Evolutionary conservation across 768 basidiomycete species (phyloP), one percentile per base, ranked within the genome.

Genomic region (Scleroderma citrinum): DNA sequence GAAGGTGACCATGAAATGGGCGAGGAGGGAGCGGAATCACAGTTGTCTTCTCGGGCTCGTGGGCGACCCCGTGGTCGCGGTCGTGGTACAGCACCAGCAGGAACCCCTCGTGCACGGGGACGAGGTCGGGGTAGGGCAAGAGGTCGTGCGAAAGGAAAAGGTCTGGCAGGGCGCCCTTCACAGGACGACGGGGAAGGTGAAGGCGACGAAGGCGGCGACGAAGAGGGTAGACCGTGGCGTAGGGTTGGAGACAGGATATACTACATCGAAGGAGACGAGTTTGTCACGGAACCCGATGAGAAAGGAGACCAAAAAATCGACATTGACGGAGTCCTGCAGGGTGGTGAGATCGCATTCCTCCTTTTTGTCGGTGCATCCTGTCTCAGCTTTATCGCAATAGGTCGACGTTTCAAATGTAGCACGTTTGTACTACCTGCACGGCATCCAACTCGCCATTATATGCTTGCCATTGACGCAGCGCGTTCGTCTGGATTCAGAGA

Each of bases 391-490:
- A 16, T 3, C 17, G 14, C 16, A 46, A 16, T 56, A 96, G 94
- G 86, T 44, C 83, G 95, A 34, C 75, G 78, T 48, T 96, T 92
- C 76, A 95, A 94, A 66, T 83, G 92, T 1, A 71, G 80, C 24
- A 96, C 94, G 2, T 98, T 99, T 64, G 69, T 77, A n/a, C 80
- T 93, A 5, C 87, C 91, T 0, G 82, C 81, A 48, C 81, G 95
- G 19, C 84, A 97, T 59, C 84, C 92, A 8, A 78, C 88, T 23
- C 78, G 86, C 39, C 75, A 81, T 52, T 99, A 96, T 70, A 89
- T 96, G 81, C 87, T 98, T 36, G 93, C 95, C 19, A 98, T 99
- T 50, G 96, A 99, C 61, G 95, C 93, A 3, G 96, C 96, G 1
- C 83, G 95, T 23, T 90, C 91, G 8, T 94, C 92, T 17, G 96